Base-by-base conservation (phyloP, 2,329 filamentous ascomycete genomes). In the Graphiopsis chlorocephala region DNA sequence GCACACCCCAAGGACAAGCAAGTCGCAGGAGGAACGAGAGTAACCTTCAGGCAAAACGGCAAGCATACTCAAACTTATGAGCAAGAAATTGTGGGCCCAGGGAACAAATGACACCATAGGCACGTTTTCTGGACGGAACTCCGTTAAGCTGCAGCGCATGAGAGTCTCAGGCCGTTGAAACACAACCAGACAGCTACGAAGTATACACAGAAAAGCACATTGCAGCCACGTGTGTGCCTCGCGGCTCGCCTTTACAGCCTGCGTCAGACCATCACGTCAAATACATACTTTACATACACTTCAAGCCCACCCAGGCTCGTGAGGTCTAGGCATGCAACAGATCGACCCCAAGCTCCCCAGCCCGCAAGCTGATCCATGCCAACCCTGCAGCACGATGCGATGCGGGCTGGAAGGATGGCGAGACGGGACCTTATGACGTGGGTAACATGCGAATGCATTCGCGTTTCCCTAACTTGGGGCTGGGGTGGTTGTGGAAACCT, bases 331-430 rank as follows among this genome's bases (percentile, higher is more conserved):
- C 50, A 15, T 31, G 53, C 29, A 14, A 33, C 17, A 26, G 53
- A 56, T 56, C 29, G 31, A 6, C 53, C 29, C 53, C 53, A 29
- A 56, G 31, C n/a, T 38, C 31, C 53, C 29, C 28, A 31, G n/a
- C 25, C 23, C 53, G 53, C 53, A 56, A 33, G 29, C 53, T 56
- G 53, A 56, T 56, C 53, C 31, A 38, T 33, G 53, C 53, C 29
- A 56, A 35, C 20, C 53, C 53, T 56, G 53, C 31, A 38, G 20
- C 31, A 17, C 28, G 47, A 28, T 26, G 53, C 31, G 28, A 35
- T 35, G 31, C 53, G 29, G 50, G 29, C 28, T 45, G n/a, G n/a
- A 45, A 45, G 38, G 38, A 45, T 45, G 38, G 50, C 50, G 50
- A 29, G 50, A 53, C 50, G 47, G 29, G 50, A 45, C 38, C 38